A percentile compares a stretch with the other conserved stretches of the same genome.
phyloP scores from a whole-genome alignment of 768 basidiomycete genomes.

The Tricholoma flavovirens region DNA sequence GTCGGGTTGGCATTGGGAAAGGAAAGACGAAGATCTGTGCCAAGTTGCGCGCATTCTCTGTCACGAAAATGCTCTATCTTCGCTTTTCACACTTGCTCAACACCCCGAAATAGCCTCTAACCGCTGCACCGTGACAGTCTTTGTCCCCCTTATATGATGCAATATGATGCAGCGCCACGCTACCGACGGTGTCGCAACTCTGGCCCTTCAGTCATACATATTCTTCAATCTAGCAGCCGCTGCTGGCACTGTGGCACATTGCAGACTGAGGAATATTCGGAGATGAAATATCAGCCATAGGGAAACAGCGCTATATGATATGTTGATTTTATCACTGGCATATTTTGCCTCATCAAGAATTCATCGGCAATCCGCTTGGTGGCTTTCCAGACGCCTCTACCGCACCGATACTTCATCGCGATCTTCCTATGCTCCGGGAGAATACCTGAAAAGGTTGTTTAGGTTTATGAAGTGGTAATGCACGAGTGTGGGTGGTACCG shows the following conservation, averaged over 20 bases:
- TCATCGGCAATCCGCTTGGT: background rate
- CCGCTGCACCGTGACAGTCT: slow-evolving; percentile 24
- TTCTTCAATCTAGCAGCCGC: slow-evolving; percentile 32
- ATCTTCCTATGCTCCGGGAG: background rate
- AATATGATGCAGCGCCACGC: slow-evolving; percentile 31
- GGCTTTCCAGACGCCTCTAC: background rate
- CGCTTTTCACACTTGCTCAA: slow-evolving; percentile 30
- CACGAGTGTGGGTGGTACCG: background rate
- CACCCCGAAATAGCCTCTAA: slow-evolving; percentile 30
- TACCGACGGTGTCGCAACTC: slow-evolving; percentile 23
- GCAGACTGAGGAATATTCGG: background rate
- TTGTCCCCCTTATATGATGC: slow-evolving; percentile 23
- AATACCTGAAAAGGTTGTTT: background rate
- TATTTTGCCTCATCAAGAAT: background rate
- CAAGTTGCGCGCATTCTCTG: slow-evolving; percentile 32
- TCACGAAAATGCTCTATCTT: slow-evolving; percentile 25
- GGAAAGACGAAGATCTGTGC: slow-evolving; percentile 21
- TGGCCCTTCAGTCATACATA: slow-evolving; percentile 28
- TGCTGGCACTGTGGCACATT: slow-evolving; percentile 20
- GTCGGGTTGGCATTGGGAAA: background rate
- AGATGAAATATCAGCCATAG: background rate
- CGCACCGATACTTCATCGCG: background rate
- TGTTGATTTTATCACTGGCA: background rate
- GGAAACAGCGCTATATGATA: too few species aligned
- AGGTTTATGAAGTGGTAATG: background rate